Evolutionary conservation across 1,139 yeast genomes (phyloP), one percentile per base, ranked within the genome.

Genomic region (Arxiozyma heterogenica): DNA sequence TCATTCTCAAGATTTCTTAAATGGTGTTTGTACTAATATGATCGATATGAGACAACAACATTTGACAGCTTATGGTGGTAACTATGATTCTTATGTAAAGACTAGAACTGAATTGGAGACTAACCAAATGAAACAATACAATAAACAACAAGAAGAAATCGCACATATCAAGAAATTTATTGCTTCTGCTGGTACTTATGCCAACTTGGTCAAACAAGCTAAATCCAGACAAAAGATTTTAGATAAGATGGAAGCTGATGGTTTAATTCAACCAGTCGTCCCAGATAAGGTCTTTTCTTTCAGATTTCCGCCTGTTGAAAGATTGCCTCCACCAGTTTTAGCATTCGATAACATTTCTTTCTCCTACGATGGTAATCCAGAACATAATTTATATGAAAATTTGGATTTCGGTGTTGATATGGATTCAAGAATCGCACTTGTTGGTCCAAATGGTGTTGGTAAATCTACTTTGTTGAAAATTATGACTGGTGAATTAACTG

Each of bases 191-290:
- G 98, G 99, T 91, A 94, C 98, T 57, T 94, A 93, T 77, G 98
- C 99, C 59, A 94, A 94, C 77, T 81, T 93, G 79, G 98, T 94
- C 57, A 88, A 87, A 74, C 98, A 93, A 77, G 99, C 99, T 60
- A 93, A 93, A 75, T 93, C 98, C 49, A 89, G 98, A 78, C 98
- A 94, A 81, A 93, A 94, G 84, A 94, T 93, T 71, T 81, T 93
- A 74, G 98, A 93, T 76, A 94, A 94, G 84, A 94, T 93, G 98
- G 98, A 93, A 77, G 98, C 98, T 64, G 98, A 93, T 72, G 99
- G 98, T 71, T 82, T 93, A 67, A 86, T 93, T 68, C 89, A 88
- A 75, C 84, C 95, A 56, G 98, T 94, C 61, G 91, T 83, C 56
- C 87, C 88, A 53, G 98, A 93, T 72, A 88, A 81, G 75, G 96